Evolutionary conservation across 2,329 filamentous ascomycete genomes (phyloP).

Genomic region (Colletotrichum trifolii): DNA sequence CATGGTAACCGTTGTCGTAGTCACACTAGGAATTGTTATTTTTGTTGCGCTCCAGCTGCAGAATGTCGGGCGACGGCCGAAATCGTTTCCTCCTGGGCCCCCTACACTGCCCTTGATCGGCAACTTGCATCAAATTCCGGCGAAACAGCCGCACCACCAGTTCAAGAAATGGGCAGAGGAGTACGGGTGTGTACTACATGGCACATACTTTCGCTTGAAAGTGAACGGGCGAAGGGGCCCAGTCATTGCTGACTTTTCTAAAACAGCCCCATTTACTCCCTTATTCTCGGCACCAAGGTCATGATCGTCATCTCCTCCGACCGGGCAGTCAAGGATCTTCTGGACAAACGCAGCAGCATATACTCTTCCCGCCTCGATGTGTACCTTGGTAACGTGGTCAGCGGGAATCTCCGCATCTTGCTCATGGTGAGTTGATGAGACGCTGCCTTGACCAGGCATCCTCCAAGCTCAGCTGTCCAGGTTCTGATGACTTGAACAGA

Average conservation of each 20-base stretch:
- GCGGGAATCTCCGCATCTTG: slow-evolving; percentile 13
- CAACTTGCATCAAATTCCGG: slow-evolving; percentile 62
- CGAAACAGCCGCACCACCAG: slow-evolving; percentile 53
- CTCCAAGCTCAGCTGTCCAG: no score
- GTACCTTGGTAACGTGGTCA: slow-evolving; percentile 19
- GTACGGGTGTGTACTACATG: slow-evolving; percentile 46
- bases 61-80: slow-evolving; percentile 19
- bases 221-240: no score
- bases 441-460: not conserved
- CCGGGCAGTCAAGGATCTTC: slow-evolving; percentile 59
- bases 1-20: not conserved
- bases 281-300: slow-evolving; percentile 60
- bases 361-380: slow-evolving; percentile 57
- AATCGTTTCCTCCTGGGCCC: slow-evolving; percentile 58
- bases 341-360: slow-evolving; percentile 61
- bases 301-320: slow-evolving; percentile 60
- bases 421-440: slow-evolving; percentile 6
- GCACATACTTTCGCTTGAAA: no score
- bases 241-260: no score
- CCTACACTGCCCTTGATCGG: slow-evolving; percentile 62
- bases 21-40: not conserved
- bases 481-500: not conserved
- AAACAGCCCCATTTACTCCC: slow-evolving; percentile 57
- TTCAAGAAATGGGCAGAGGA: slow-evolving; percentile 64
- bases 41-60: not conserved